Conservation (phyloP, 192 early-diverging fungal genomes). For the Cladochytrium replicatum region DNA sequence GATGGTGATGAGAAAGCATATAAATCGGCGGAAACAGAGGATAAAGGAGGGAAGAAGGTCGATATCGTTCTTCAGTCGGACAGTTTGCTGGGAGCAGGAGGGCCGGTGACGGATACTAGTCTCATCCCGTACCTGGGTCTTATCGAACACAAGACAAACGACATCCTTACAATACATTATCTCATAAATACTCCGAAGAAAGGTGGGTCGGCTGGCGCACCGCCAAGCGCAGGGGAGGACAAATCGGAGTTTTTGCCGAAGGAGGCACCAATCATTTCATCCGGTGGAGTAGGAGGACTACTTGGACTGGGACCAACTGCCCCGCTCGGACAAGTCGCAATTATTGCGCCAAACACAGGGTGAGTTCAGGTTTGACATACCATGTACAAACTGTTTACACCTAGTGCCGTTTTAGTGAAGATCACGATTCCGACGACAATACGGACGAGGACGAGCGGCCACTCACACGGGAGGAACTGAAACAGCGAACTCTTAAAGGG, state of each 20-base stretch:
- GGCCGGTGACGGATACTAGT: constrained; percentile 38
- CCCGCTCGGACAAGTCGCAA: constrained; percentile 31
- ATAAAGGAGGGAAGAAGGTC: too few relatives aligned
- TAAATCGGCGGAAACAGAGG: too few relatives aligned
- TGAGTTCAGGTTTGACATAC: constrained; percentile 9
- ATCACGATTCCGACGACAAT: constrained; percentile 42
- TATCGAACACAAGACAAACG: constrained; percentile 45
- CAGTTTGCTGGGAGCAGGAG: too few relatives aligned
- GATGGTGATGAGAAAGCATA: too few relatives aligned
- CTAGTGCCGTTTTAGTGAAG: constrained; percentile 31
- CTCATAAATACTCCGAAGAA: constrained; percentile 39
- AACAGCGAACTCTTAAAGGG: constrained; percentile 37
- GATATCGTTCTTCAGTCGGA: too few relatives aligned
- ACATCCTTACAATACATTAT: constrained; percentile 41
- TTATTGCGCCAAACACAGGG: constrained; percentile 42
- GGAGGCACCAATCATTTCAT: constrained; percentile 8
- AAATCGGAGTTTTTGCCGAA: too few relatives aligned
- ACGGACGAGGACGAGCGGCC: constrained; percentile 48
- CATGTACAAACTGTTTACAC: too few relatives aligned
- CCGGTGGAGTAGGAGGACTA: constrained; percentile 31
- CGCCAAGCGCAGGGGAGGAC: constrained; percentile 5
- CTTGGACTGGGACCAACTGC: constrained; percentile 42
- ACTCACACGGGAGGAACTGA: constrained; percentile 42
- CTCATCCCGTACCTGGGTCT: constrained; percentile 37
- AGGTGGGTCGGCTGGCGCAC: constrained; percentile 14